A percentile compares a stretch with the other conserved stretches of the same genome.
phyloP scores from a whole-genome alignment of 78 protist species.

The Salpingoeca rosetta region DNA sequence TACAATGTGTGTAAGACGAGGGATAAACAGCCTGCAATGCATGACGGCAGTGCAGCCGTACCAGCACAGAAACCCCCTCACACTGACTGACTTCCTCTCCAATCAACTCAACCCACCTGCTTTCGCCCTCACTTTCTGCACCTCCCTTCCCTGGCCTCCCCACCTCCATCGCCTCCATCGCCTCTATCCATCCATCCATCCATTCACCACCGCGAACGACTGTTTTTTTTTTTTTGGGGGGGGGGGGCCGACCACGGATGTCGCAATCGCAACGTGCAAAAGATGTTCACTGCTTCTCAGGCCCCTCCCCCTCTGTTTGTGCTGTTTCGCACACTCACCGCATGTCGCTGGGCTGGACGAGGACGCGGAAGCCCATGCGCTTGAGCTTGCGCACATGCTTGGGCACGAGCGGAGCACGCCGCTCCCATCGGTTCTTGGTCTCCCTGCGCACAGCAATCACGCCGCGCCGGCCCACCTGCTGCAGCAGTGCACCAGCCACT shows the following conservation, averaged over 20 bases:
- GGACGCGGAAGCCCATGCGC: slow-evolving; percentile 36
- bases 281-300: not conserved
- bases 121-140: too few species aligned
- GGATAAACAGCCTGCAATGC: not conserved
- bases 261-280: not conserved
- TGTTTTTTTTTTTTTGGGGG: too few species aligned
- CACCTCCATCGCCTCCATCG: too few species aligned
- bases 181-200: too few species aligned
- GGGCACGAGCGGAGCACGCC: slow-evolving; percentile 88
- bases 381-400: slow-evolving; percentile 55
- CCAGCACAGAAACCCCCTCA: too few species aligned
- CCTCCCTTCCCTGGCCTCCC: too few species aligned
- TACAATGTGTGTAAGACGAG: not conserved
- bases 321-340: slow-evolving; percentile 53
- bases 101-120: too few species aligned
- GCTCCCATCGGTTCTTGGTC: slow-evolving; percentile 80
- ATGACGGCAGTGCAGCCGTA: not conserved
- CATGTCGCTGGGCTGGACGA: slow-evolving; percentile 74
- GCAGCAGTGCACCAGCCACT: not conserved
- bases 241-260: not conserved
- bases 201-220: too few species aligned
- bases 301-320: slow-evolving; percentile 29
- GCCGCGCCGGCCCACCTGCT: not conserved
- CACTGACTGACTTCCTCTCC: too few species aligned
- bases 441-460: slow-evolving; percentile 70